Evolutionary conservation across 352 stramenopile genomes (phyloP).

Genomic region (Phytophthora kernoviae): DNA sequence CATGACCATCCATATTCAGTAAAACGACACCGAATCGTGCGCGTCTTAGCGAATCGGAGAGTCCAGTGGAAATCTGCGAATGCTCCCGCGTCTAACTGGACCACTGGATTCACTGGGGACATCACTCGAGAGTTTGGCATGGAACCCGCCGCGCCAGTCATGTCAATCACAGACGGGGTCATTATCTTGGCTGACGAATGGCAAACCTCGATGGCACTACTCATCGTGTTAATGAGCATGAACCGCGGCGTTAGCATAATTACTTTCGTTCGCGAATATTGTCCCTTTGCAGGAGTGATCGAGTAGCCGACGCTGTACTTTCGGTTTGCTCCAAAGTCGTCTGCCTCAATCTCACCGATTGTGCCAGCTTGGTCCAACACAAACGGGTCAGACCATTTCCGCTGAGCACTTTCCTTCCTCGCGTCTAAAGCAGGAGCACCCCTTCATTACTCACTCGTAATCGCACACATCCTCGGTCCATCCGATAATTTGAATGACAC

Average conservation of each 20-base stretch:
- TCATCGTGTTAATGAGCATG: conserved; percentile 85
- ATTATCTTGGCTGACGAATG: conserved; percentile 76
- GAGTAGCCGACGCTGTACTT: conserved; percentile 86
- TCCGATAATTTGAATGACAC: conserved; percentile 76
- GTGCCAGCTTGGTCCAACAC: conserved; percentile 79
- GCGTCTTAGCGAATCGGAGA: conserved; percentile 65
- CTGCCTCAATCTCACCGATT: conserved; percentile 72
- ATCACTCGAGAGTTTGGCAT: conserved; percentile 57
- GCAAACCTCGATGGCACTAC: conserved; percentile 70
- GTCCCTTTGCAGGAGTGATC: conserved; percentile 70
- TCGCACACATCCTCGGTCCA: conserved; percentile 70
- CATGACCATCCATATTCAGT: conserved; percentile 80
- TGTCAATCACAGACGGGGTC: conserved; percentile 48
- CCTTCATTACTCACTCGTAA: conserved; percentile 71
- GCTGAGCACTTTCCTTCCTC: conserved; percentile 56
- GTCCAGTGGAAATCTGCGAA: conserved; percentile 89
- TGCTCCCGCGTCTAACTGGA: conserved; percentile 69
- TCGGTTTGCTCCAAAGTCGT: conserved; percentile 61
- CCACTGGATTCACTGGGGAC: conserved; percentile 68
- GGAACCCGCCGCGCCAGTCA: conserved; percentile 38
- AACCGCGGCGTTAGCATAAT: conserved; percentile 88
- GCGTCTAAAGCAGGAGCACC: conserved; percentile 29
- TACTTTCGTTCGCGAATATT: conserved; percentile 87
- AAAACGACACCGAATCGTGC: conserved; percentile 81
- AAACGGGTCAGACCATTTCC: conserved; percentile 77